Evolutionary conservation across 2,329 filamentous ascomycete species (phyloP).

Genomic region (Zarea fungicola): DNA sequence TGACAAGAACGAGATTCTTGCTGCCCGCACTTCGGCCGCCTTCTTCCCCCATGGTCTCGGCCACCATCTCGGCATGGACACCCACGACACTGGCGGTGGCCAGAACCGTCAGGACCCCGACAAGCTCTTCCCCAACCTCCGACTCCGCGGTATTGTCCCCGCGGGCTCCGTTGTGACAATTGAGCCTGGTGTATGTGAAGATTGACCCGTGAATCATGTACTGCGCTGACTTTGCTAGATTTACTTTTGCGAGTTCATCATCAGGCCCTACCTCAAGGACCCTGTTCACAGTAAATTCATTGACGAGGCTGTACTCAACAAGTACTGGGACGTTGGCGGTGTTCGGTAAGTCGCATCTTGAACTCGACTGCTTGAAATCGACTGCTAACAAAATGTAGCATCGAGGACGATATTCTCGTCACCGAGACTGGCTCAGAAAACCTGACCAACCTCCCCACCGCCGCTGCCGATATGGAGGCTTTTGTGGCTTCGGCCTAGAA

Average conservation of each 20-base stretch:
- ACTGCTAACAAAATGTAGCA: constrained; percentile 32
- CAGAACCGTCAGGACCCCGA: constrained; percentile 75
- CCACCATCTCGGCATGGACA: constrained; percentile 89
- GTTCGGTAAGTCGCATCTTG: constrained; percentile 52
- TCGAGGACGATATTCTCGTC: constrained; percentile 69
- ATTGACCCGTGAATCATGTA: not conserved
- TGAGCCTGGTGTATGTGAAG: constrained; percentile 70
- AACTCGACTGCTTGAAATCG: not conserved
- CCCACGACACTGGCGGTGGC: constrained; percentile 79
- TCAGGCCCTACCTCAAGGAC: constrained; percentile 71
- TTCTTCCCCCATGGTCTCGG: constrained; percentile 92
- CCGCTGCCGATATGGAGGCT: constrained; percentile 55
- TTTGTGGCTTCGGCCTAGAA: constrained; percentile 18
- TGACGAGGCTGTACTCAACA: constrained; percentile 63
- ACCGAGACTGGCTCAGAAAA: constrained; percentile 66
- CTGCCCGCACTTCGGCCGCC: constrained; percentile 73
- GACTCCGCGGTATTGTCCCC: constrained; percentile 70
- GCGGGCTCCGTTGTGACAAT: constrained; percentile 85
- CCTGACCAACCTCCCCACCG: constrained; percentile 66
- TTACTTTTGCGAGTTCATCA: constrained; percentile 89
- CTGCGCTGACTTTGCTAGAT: constrained; percentile 42
- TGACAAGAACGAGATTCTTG: constrained; percentile 66
- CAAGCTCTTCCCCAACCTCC: constrained; percentile 78
- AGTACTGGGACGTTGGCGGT: constrained; percentile 78
- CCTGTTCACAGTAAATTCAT: constrained; percentile 72